Conservation (phyloP, 345 rosid genomes). For the sweet orange (Citrus sinensis) region DVS_A1.0 CM039169.1:21397001-21397500, state of each 20-base stretch:
- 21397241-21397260: neutral
- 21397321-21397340: constrained; percentile 39
- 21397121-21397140: constrained; percentile 39
- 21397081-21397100: constrained; percentile 88
- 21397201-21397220: constrained; percentile 37
- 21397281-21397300: constrained; percentile 24
- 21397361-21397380: constrained; percentile 26
- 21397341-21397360: constrained; percentile 31
- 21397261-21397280: constrained; percentile 1
- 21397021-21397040: constrained; percentile 93
- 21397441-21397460: neutral
- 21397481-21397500: too few relatives aligned
- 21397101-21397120: constrained; percentile 83
- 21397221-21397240: constrained; percentile 36
- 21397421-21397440: too few relatives aligned
- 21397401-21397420: neutral
- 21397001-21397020: constrained; percentile 81
- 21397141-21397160: constrained; percentile 40
- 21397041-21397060: constrained; percentile 93
- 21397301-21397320: constrained; percentile 4
- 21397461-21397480: too few relatives aligned
- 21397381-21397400: constrained; percentile 50
- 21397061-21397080: constrained; percentile 83
- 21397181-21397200: constrained; percentile 24
- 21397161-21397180: constrained; percentile 17